Base-by-base conservation (phyloP, 2,329 filamentous ascomycete genomes). In the Lasiodiplodia theobromae region DNA sequence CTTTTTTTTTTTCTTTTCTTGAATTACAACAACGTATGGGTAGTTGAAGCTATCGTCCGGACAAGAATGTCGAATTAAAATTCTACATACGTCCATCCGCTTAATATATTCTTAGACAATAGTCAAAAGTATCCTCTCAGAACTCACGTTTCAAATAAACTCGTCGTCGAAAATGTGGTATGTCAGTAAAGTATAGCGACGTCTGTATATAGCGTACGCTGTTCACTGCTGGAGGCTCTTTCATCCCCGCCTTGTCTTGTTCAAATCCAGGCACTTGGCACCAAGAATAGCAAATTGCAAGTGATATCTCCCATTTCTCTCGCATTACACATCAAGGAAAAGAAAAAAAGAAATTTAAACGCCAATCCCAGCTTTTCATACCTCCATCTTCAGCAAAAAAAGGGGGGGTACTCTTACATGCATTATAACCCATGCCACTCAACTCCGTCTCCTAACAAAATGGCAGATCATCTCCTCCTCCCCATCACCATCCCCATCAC, bases 371-470 rank as follows among this genome's bases (percentile, higher is more conserved):
- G 21, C 40, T 64, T 60, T 64, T 64, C 60, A 64, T 31, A 51
- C 40, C 34, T 4, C 25, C 44, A 63, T 63, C 58, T 25, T 37
- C 12, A 25, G 34, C n/a, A 25, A 63, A 63, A 63, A 63, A 28
- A 28, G 5, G 28, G 28, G 25, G 40, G 58, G 58, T 63, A 63
- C 58, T 64, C 60, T 52, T 64, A 64, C 60, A 64, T 34, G 60
- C 60, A 64, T 57, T 14, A 57, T 38, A 21, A 52, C 37, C 60
- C 40, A 18, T 25, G 14, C 60, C 60, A 37, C 60, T 51, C 60
- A 64, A 64, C 60, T 64, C 47, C 60, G 10, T 28, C 25, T 8
- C 6, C 31, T 34, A 10, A 51, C 40, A 28, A 11, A 37, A 51
- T 63, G 38, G 23, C 7, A 37, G 25, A 49, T 12, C 28, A 12